Conservation (phyloP, 352 stramenopile genomes). For the Pythium coloratum region DNA sequence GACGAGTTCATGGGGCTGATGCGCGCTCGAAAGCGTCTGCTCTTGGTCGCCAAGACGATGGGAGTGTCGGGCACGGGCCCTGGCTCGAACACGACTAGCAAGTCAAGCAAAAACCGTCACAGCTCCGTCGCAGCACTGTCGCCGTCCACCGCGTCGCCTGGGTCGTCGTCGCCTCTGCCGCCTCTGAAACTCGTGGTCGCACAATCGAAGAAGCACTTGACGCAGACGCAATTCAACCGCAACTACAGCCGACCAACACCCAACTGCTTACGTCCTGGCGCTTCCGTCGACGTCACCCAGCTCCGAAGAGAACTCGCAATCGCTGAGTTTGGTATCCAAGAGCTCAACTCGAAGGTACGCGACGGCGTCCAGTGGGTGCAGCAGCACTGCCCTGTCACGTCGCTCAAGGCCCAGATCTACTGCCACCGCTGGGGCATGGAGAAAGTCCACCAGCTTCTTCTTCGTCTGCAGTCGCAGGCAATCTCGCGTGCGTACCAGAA, state of each 20-base stretch:
- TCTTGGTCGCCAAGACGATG: constrained; percentile 71
- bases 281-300: constrained; percentile 49
- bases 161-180: constrained; percentile 33
- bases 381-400: constrained; percentile 77
- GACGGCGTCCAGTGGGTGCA: constrained; percentile 88
- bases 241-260: constrained; percentile 56
- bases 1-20: constrained; percentile 79
- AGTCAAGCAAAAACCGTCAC: constrained; percentile 9
- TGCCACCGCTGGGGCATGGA: constrained; percentile 85
- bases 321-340: constrained; percentile 75
- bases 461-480: constrained; percentile 67
- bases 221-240: constrained; percentile 48
- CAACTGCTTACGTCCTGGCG: constrained; percentile 51
- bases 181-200: constrained; percentile 56
- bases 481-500: constrained; percentile 67
- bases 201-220: constrained; percentile 47
- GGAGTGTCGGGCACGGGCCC: constrained; percentile 44
- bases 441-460: constrained; percentile 76
- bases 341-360: constrained; percentile 68
- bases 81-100: neutral
- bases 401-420: constrained; percentile 81
- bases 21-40: constrained; percentile 70
- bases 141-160: constrained; percentile 2
- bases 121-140: neutral
- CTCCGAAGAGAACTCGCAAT: constrained; percentile 76